Base-by-base conservation (phyloP, 345 rosid species). In the Gossypium rotundifolium region DNA sequence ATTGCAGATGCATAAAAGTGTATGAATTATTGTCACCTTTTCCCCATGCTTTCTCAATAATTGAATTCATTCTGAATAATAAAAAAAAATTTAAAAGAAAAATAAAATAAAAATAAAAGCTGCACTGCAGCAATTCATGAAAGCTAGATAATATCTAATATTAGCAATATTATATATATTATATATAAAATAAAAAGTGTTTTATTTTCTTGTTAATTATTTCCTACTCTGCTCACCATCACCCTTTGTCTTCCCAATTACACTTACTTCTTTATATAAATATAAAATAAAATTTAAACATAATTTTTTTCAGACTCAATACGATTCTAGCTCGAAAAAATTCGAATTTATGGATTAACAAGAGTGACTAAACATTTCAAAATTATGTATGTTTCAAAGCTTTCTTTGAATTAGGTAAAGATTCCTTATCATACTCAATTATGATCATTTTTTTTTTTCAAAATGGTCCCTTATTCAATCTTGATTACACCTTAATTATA, bases 141-240 rank as follows among this genome's bases (percentile, higher is more conserved):
- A 65, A 18, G 63, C 63, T 48, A 66, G 60, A 48, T 5, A 60
- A 49, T 18, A 51, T 75, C 69, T 72, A 59, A 58, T 57, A 61
- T 66, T 62, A 79, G 65, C 55, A 81, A 71, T 72, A 79, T 42
- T 38, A 18, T 52, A 38, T 22, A 29, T 58, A 8, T 45, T 71
- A 29, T 29, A 29, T 33, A 33, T 4, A 33, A 33, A 33, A 33
- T 33, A 33, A 23, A 11, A 59, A n/a, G n/a, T n/a, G n/a, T 13
- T 12, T 18, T 65, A 1, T 29, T 29, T 29, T 29, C 33, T 20
- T 65, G 22, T 11, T 20, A 57, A 55, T 20, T 44, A 11, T 64
- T 65, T 20, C 11, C 4, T 44, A 5, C 9, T 2, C 11, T 20
- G 54, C 46, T 6, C 70, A 45, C 53, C 53, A 65, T 65, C 29